phyloP scores from a whole-genome alignment of 805 yeast species.

The Barnettozyma populi region DNA sequence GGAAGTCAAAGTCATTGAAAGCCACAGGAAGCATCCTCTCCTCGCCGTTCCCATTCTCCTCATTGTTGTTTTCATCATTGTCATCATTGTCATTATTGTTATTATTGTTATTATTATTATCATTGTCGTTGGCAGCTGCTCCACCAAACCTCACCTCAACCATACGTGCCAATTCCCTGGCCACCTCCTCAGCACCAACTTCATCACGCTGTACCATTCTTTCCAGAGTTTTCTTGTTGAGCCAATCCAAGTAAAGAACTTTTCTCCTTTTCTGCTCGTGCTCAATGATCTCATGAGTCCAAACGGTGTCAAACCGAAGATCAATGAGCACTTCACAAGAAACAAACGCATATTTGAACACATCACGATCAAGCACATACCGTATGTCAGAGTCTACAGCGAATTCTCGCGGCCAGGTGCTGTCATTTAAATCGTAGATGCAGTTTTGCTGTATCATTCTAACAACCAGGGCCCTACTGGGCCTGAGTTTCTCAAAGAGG shows the following conservation, averaged over 20 bases:
- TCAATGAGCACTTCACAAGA: slow-evolving; percentile 21
- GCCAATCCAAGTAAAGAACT: slow-evolving; percentile 14
- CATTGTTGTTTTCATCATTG: neutral
- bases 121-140: neutral
- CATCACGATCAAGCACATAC: slow-evolving; percentile 17
- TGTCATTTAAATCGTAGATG: slow-evolving; percentile 16
- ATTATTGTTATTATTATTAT: neutral
- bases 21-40: slow-evolving; percentile 1
- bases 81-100: neutral
- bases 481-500: slow-evolving; percentile 24
- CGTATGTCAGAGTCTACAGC: slow-evolving; percentile 6
- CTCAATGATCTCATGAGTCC: slow-evolving; percentile 9
- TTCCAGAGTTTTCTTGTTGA: slow-evolving; percentile 16
- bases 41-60: neutral
- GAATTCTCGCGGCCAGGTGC: neutral
- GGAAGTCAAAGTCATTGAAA: slow-evolving; percentile 14
- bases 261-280: slow-evolving; percentile 14
- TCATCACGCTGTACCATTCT: slow-evolving; percentile 8
- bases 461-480: slow-evolving; percentile 22
- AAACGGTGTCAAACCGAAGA: slow-evolving; percentile 23
- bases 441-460: slow-evolving; percentile 15
- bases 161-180: slow-evolving; percentile 16
- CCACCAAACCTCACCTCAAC: slow-evolving; percentile 15
- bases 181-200: slow-evolving; percentile 12
- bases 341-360: slow-evolving; percentile 21